These are phyloP conservation scores for Monosporascus ibericus DNA, from an alignment of 2,329 filamentous ascomycete genomes.

Conservation along the genomic window DNA sequence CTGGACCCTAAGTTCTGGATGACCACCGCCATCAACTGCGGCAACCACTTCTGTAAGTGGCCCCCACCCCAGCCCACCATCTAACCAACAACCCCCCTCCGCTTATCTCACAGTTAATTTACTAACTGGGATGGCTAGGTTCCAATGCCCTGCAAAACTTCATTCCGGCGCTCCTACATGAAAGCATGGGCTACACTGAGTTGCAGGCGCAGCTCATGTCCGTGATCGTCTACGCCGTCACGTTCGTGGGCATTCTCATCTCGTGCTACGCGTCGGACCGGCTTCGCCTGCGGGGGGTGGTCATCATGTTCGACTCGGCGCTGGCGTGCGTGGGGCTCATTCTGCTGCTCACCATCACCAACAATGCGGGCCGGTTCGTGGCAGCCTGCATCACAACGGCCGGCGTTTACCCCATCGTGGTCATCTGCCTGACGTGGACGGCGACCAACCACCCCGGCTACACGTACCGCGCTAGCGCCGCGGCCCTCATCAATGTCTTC, in stretches of 20 bases:
- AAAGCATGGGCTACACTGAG: constrained; percentile 11
- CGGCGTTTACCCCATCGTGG: constrained; percentile 13
- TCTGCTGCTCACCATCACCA: constrained; percentile 12
- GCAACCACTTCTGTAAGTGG: constrained; percentile 14
- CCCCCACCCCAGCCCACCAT: constrained; percentile 17
- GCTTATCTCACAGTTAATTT: neutral
- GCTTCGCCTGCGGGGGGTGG: constrained; percentile 12
- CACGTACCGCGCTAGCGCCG: constrained; percentile 8
- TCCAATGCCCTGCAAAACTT: neutral
- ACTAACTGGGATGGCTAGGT: neutral
- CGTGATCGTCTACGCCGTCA: constrained; percentile 17
- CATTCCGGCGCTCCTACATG: neutral
- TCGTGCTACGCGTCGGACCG: constrained; percentile 15
- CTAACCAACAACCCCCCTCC: constrained; percentile 10
- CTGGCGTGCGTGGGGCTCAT: constrained; percentile 13
- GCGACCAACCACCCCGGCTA: constrained; percentile 20
- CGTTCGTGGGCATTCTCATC: constrained; percentile 16
- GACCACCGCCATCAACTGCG: constrained; percentile 14
- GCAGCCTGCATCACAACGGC: constrained; percentile 18
- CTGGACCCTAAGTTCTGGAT: constrained; percentile 19
- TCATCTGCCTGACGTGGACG: constrained; percentile 17
- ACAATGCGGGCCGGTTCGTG: constrained; percentile 13
- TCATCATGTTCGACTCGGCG: constrained; percentile 7
- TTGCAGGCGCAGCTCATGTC: constrained; percentile 18
- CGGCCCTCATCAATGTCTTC: constrained; percentile 5